Evolutionary conservation across 2,329 filamentous ascomycete species (phyloP).

Genomic region (Colletotrichum cereale): DNA sequence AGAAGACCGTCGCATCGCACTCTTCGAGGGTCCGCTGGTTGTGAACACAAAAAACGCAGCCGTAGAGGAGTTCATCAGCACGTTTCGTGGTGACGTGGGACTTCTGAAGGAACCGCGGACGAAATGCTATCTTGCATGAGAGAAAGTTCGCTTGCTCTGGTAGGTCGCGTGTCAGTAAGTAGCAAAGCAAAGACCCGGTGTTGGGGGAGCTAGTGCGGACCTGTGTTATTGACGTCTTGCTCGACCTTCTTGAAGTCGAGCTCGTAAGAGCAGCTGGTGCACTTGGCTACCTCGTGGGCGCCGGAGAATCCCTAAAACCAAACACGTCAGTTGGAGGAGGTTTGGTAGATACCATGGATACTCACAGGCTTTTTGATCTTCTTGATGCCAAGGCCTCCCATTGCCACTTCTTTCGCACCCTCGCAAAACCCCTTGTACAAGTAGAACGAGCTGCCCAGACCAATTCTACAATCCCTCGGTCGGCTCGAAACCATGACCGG

Average conservation of each 20-base stretch:
- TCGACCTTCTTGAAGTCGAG: slow-evolving; percentile 66
- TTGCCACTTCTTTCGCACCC: slow-evolving; percentile 63
- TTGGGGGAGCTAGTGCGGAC: slow-evolving; percentile 49
- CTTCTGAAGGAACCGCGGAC: slow-evolving; percentile 68
- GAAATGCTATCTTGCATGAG: slow-evolving; percentile 61
- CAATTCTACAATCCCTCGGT: slow-evolving; percentile 57
- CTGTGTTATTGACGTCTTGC: slow-evolving; percentile 61
- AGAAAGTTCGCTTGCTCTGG: slow-evolving; percentile 62
- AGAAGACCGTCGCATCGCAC: slow-evolving; percentile 69
- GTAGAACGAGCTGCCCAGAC: slow-evolving; percentile 62
- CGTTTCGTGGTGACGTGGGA: slow-evolving; percentile 63
- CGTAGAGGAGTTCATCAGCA: slow-evolving; percentile 66
- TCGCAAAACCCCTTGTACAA: slow-evolving; percentile 67
- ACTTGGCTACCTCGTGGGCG: slow-evolving; percentile 61
- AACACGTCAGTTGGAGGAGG: not conserved
- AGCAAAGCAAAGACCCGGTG: not conserved
- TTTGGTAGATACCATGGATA: not conserved
- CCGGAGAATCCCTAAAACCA: slow-evolving; percentile 56
- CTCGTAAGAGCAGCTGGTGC: slow-evolving; percentile 66
- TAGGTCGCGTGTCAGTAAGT: not conserved
- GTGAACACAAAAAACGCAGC: slow-evolving; percentile 67
- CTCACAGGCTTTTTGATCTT: slow-evolving; percentile 63
- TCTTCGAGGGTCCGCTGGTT: slow-evolving; percentile 63
- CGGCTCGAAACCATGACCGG: slow-evolving; percentile 37
- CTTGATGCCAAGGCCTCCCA: slow-evolving; percentile 63